Evolutionary conservation across 2,329 filamentous ascomycete species (phyloP).

Genomic region (Scopulariopsis brevicaulis): DNA sequence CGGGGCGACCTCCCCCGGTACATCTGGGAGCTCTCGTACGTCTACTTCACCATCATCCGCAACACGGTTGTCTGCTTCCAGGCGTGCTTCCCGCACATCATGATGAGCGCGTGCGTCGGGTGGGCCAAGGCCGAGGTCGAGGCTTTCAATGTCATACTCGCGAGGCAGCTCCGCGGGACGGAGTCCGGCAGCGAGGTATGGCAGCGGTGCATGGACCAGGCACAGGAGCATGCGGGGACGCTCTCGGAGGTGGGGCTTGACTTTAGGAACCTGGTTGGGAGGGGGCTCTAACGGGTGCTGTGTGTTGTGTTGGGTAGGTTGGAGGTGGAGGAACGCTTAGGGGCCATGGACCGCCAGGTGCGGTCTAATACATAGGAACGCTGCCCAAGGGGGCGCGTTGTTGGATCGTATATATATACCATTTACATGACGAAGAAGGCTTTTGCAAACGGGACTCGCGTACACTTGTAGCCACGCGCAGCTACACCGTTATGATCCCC

Average conservation of each 20-base stretch:
- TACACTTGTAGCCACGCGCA: neutral
- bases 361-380: neutral
- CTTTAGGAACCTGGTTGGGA: constrained; percentile 71
- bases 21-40: constrained; percentile 89
- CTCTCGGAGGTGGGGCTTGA: constrained; percentile 80
- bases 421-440: neutral
- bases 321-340: neutral
- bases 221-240: constrained; percentile 69
- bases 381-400: neutral
- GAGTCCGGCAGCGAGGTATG: constrained; percentile 66
- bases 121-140: constrained; percentile 97
- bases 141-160: constrained; percentile 74
- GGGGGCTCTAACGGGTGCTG: constrained; percentile 26
- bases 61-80: constrained; percentile 90
- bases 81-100: constrained; percentile 69
- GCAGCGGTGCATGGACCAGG: constrained; percentile 72
- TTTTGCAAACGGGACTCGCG: neutral
- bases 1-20: constrained; percentile 87
- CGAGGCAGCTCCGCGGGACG: constrained; percentile 77
- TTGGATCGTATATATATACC: neutral
- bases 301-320: constrained; percentile 13
- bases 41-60: constrained; percentile 88
- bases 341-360: neutral
- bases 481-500: neutral
- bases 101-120: constrained; percentile 91